These are phyloP conservation scores for Triticum urartu DNA, from an alignment of 176 grass and related monocot species.

Conservation along the genomic window DNA sequence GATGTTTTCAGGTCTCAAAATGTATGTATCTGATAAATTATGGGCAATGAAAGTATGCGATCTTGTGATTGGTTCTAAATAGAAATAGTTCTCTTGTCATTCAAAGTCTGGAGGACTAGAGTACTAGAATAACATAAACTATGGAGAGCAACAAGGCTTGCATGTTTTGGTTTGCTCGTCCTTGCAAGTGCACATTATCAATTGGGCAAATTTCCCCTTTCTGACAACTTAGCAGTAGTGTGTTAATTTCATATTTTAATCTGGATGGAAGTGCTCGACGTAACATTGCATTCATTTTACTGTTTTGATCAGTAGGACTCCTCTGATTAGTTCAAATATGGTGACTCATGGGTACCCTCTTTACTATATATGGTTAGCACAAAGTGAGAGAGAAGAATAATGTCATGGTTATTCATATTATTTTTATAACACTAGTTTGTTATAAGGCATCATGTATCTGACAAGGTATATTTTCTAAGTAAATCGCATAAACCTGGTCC, in stretches of 20 bases:
- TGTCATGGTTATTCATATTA: background rate
- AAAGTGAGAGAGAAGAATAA: too few relatives aligned
- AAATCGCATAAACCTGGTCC: background rate
- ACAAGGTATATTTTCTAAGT: background rate
- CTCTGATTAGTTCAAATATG: background rate
- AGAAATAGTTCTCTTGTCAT: background rate
- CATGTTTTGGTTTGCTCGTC: background rate
- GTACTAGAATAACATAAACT: background rate
- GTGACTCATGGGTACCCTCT: background rate
- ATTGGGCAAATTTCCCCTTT: background rate
- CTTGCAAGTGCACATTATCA: background rate
- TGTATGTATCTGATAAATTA: too few relatives aligned
- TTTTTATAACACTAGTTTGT: background rate
- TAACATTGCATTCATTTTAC: background rate
- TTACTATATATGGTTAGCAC: background rate
- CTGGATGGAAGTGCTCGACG: background rate
- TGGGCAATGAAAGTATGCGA: background rate
- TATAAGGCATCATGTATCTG: too few relatives aligned
- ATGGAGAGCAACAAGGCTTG: background rate
- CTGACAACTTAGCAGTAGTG: background rate
- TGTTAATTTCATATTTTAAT: background rate
- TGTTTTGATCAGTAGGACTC: background rate
- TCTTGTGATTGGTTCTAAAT: background rate
- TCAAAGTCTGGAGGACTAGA: background rate
- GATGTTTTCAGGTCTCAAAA: too few relatives aligned